These are phyloP conservation scores for Ascobolus immersus DNA, from an alignment of 495 filamentous ascomycete species.

Conservation along the genomic window DNA sequence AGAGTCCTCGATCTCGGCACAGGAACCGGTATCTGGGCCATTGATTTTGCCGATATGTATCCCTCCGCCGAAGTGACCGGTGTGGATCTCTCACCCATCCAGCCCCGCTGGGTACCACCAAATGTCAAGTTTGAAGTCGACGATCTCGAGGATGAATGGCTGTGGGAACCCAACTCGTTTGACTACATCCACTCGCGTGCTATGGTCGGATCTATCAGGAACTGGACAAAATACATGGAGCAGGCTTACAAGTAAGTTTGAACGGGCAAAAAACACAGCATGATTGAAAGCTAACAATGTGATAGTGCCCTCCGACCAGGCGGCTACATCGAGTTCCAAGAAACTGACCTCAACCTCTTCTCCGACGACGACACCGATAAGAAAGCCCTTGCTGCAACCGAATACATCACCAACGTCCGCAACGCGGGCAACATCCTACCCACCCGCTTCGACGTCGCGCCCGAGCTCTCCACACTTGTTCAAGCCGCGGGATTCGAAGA, in stretches of 20 bases:
- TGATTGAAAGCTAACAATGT: constrained; percentile 1
- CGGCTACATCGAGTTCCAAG: constrained; percentile 35
- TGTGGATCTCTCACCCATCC: constrained; percentile 40
- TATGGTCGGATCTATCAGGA: constrained; percentile 24
- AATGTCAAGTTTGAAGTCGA: constrained; percentile 40
- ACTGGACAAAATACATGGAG: constrained; percentile 30
- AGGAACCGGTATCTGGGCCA: constrained; percentile 25
- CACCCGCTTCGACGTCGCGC: background rate
- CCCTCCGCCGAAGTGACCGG: constrained; percentile 25
- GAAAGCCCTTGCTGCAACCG: constrained; percentile 4
- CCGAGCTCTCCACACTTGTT: background rate
- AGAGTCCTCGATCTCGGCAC: constrained; percentile 30
- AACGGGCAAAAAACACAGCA: background rate
- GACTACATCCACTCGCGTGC: constrained; percentile 20
- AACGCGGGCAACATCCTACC: background rate
- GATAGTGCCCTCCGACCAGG: constrained; percentile 13
- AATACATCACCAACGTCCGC: background rate
- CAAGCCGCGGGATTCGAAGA: constrained; percentile 20
- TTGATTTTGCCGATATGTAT: constrained; percentile 18
- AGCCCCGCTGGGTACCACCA: constrained; percentile 33
- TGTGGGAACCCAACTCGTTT: constrained; percentile 9
- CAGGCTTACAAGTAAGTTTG: constrained; percentile 3
- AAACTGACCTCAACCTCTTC: constrained; percentile 22
- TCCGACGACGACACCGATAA: constrained; percentile 17
- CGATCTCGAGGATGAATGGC: constrained; percentile 26